phyloP scores from a whole-genome alignment of 2,329 filamentous ascomycete genomes.

The Mycosphaerella arachidis region DNA sequence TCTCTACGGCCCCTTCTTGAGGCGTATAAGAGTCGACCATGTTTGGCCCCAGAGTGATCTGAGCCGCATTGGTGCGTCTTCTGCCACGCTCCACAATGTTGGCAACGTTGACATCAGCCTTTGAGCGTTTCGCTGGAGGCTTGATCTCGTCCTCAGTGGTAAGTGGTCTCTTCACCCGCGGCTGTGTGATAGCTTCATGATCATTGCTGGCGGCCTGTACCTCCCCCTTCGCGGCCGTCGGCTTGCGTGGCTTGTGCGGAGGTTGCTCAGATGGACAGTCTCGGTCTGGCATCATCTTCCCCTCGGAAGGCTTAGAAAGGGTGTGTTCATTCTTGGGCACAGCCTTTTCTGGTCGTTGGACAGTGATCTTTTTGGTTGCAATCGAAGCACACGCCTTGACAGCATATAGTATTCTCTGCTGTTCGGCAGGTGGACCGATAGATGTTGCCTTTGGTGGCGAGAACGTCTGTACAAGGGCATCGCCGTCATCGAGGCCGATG shows the following conservation, averaged over 20 bases:
- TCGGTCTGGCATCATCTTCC: no score
- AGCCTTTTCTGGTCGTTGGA: background rate
- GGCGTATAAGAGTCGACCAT: background rate
- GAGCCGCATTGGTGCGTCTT: background rate
- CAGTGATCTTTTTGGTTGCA: background rate
- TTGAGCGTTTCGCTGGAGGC: background rate
- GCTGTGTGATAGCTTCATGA: background rate
- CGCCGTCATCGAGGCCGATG: background rate
- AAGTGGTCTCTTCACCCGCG: background rate
- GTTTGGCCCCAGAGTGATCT: background rate
- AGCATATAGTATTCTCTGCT: background rate
- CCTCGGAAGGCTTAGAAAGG: background rate
- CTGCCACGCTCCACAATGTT: background rate
- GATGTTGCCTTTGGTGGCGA: background rate
- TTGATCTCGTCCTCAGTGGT: background rate
- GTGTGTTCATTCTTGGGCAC: background rate
- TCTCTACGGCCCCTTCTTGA: background rate
- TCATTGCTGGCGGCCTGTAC: background rate
- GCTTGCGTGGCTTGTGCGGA: background rate
- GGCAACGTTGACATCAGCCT: background rate
- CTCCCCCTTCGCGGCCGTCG: background rate
- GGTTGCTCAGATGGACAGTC: background rate
- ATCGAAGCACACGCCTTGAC: background rate
- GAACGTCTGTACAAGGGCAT: background rate
- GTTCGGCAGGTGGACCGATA: background rate